Evolutionary conservation across 73 alveolate genomes (phyloP).

Genomic region (Tetrahymena borealis): DNA sequence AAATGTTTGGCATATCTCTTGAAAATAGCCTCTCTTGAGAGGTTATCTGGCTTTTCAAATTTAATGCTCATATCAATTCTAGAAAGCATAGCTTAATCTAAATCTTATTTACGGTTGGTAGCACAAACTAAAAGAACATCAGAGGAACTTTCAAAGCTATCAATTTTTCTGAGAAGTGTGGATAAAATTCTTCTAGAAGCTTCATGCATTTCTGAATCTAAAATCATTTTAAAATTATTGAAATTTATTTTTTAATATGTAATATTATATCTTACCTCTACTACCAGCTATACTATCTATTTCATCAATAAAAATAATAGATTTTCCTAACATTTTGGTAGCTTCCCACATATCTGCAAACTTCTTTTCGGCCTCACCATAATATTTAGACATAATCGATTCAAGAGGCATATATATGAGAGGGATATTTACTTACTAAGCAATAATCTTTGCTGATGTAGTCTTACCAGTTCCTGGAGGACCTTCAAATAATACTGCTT

Average conservation of each 20-base stretch:
- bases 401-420: constrained; percentile 83
- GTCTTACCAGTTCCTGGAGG: constrained; percentile 96
- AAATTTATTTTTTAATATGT: neutral
- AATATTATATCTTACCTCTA: constrained; percentile 1
- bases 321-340: constrained; percentile 68
- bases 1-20: constrained; percentile 74
- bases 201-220: constrained; percentile 79
- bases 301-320: constrained; percentile 80
- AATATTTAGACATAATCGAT: constrained; percentile 73
- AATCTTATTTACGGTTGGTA: constrained; percentile 79
- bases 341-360: constrained; percentile 75
- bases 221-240: neutral
- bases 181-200: constrained; percentile 79
- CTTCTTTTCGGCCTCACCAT: constrained; percentile 79
- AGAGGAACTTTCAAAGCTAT: constrained; percentile 74
- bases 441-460: constrained; percentile 81
- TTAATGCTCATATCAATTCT: constrained; percentile 63
- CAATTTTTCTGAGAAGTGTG: constrained; percentile 73
- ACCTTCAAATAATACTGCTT: constrained; percentile 83
- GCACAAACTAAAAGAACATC: constrained; percentile 80
- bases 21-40: constrained; percentile 64
- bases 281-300: constrained; percentile 74
- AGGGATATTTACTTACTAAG: constrained; percentile 79
- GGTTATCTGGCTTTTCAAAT: constrained; percentile 69
- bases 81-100: constrained; percentile 80